These are phyloP conservation scores for Saccharomyces pastorianus DNA, from an alignment of 1,139 yeast genomes.

Conservation along the genomic window DNA sequence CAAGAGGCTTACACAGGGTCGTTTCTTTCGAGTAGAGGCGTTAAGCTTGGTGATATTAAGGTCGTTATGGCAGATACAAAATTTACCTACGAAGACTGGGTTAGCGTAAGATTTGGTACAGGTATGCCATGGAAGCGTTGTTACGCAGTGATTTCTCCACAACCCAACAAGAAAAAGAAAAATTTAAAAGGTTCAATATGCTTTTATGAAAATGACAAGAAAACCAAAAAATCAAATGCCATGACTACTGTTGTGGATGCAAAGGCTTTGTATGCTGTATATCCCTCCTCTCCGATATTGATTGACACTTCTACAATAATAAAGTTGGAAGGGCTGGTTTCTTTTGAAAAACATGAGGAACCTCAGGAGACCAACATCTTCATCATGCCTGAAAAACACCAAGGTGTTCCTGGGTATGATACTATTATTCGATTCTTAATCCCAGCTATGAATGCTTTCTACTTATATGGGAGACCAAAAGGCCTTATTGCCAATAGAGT, in stretches of 20 bases:
- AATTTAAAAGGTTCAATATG: constrained; percentile 43
- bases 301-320: constrained; percentile 83
- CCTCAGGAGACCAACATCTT: constrained; percentile 71
- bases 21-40: constrained; percentile 76
- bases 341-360: constrained; percentile 50
- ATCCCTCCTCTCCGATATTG: constrained; percentile 73
- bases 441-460: constrained; percentile 78
- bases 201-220: constrained; percentile 59
- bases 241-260: constrained; percentile 75
- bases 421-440: constrained; percentile 79
- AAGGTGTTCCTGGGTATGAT: constrained; percentile 89
- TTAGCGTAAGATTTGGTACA: constrained; percentile 86
- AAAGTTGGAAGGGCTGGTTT: constrained; percentile 72
- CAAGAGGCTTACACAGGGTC: constrained; percentile 98
- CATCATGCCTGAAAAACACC: constrained; percentile 87
- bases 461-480: constrained; percentile 83
- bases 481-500: constrained; percentile 79
- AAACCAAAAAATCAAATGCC: constrained; percentile 49
- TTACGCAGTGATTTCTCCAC: constrained; percentile 81
- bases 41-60: constrained; percentile 75
- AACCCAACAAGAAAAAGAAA: constrained; percentile 41
- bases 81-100: constrained; percentile 89
- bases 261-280: constrained; percentile 73
- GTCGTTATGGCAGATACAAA: constrained; percentile 78
- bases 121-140: constrained; percentile 98